Evolutionary conservation across 345 rosid genomes (phyloP), one percentile per base, ranked within the genome.

Genomic region (Heritiera littoralis): DNA sequence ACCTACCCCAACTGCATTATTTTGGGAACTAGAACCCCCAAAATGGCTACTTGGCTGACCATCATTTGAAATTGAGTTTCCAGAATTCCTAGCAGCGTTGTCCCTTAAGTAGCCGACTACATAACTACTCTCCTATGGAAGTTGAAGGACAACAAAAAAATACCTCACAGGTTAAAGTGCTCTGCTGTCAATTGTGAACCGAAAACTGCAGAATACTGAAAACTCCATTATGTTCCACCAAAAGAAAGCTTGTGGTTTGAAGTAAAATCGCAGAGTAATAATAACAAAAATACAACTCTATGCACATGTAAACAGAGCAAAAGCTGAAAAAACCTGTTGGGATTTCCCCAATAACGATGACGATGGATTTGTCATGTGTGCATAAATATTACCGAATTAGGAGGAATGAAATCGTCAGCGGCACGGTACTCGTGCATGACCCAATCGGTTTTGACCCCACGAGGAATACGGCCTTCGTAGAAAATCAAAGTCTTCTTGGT

Each of bases 401-500:
- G 13, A 28, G 80, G 75, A 11, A 43, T 0, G 56, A 30, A 23
- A 5, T 17, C 45, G 5, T 32, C 5, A 45, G 56, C 1, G 18
- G 67, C 41, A 2, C 55, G 67, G 48, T 45, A 78, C 68, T 78
- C 68, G 3, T 70, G 75, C 32, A 78, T 69, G 69, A 78, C 67
- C 80, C 80, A 78, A 10, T 18, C 38, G 45, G 75, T 69, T 59
- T 30, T 40, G 56, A 8, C 32, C 32, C 58, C 56, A 43, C 75
- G 75, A 0, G 81, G 83, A 13, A 13, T 32, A 15, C 81, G 76
- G 13, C 81, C 79, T 0, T 0, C 9, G 10, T 88, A 18, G 79
- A 87, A 91, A 76, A 86, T 82, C 58, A 91, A 64, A 59, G 84
- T 79, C 83, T 70, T 87, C 81, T 77, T 91, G 18, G 59, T 75